Evolutionary conservation across 2,329 filamentous ascomycete genomes (phyloP).

Genomic region (Aspergillus ibericus): DNA sequence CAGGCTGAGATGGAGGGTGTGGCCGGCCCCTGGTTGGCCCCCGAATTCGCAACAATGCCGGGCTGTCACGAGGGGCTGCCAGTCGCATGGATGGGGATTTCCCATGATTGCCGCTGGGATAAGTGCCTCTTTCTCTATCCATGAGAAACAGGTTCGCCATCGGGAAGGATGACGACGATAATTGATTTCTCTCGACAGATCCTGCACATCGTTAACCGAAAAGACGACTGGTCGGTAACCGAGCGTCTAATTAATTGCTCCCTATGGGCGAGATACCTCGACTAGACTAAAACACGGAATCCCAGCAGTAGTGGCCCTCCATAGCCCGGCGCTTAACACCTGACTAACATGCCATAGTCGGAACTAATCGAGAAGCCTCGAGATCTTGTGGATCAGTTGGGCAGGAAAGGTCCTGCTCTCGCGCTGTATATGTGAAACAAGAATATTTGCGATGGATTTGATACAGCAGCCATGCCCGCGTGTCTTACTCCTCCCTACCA

Average conservation of each 20-base stretch:
- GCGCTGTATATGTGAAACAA: slow-evolving; percentile 3
- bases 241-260: not conserved
- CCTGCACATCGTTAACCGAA: not conserved
- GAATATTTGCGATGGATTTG: not conserved
- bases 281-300: slow-evolving; percentile 2
- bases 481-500: not conserved
- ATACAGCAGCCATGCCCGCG: not conserved
- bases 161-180: not conserved
- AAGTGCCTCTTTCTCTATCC: not conserved
- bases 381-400: slow-evolving; percentile 7
- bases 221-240: slow-evolving; percentile 2
- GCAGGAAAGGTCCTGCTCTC: not conserved
- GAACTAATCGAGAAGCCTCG: not conserved
- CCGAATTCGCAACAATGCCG: slow-evolving; percentile 1
- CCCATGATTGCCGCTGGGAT: not conserved
- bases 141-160: not conserved
- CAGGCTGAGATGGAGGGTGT: slow-evolving; percentile 11
- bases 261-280: not conserved
- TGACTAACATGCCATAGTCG: slow-evolving; percentile 1
- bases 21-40: slow-evolving; percentile 13
- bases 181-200: not conserved
- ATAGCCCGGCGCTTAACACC: slow-evolving; percentile 4
- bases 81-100: slow-evolving; percentile 13
- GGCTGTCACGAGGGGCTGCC: slow-evolving; percentile 15
- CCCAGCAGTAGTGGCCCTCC: not conserved